These are phyloP conservation scores for Boletus rubescentipes DNA, from an alignment of 768 basidiomycete species.

Conservation along the genomic window DNA sequence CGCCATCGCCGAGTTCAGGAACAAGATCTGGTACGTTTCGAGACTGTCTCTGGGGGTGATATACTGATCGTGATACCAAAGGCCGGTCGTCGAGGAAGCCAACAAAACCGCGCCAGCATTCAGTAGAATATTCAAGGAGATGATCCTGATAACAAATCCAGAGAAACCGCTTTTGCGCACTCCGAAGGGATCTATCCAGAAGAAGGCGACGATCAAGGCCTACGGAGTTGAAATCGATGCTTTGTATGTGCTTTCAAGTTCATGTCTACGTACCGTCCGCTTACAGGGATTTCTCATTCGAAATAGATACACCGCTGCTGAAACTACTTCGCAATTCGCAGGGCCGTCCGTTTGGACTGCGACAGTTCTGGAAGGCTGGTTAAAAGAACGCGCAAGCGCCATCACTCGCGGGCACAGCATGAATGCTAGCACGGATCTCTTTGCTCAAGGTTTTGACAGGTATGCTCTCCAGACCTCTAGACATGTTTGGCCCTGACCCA, in stretches of 20 bases:
- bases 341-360: conserved; percentile 4
- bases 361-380: background rate
- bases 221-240: conserved; percentile 24
- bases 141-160: background rate
- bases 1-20: conserved; percentile 11
- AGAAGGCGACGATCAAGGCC: conserved; percentile 13
- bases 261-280: too few relatives aligned
- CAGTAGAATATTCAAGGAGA: background rate
- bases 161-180: conserved; percentile 33
- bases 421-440: conserved; percentile 13
- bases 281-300: background rate
- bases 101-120: background rate
- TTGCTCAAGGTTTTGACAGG: conserved; percentile 37
- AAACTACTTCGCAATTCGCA: background rate
- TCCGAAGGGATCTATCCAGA: conserved; percentile 26
- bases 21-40: conserved; percentile 25
- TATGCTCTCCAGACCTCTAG: background rate
- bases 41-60: too few relatives aligned
- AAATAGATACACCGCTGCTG: conserved; percentile 10
- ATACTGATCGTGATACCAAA: too few relatives aligned
- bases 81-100: background rate
- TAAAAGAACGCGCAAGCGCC: background rate
- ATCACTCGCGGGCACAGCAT: conserved; percentile 1
- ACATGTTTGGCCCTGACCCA: too few relatives aligned
- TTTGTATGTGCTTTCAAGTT: conserved; percentile 14